Conservation (phyloP, 768 basidiomycete species). For the Pulveroboletus sp. region DNA sequence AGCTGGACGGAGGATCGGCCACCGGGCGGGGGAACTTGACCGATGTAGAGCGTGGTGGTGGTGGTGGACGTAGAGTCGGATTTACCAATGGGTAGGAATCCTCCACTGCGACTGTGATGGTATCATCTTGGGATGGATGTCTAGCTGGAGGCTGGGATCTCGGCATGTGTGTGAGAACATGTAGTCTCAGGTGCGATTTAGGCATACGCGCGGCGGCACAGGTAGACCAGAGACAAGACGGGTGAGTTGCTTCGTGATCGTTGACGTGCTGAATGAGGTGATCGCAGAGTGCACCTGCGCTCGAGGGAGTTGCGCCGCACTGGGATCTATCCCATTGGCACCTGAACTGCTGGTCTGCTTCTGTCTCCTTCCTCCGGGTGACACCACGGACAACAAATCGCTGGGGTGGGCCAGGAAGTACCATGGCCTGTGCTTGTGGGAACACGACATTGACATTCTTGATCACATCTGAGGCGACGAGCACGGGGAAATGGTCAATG, state of each 20-base stretch:
- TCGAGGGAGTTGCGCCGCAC: constrained; percentile 44
- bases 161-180: constrained; percentile 77
- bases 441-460: constrained; percentile 88
- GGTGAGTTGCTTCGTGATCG: constrained; percentile 41
- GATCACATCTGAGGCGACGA: constrained; percentile 91
- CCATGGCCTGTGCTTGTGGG: constrained; percentile 84
- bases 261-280: constrained; percentile 63
- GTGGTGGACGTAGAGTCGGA: constrained; percentile 67
- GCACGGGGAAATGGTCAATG: constrained; percentile 54
- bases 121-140: constrained; percentile 71
- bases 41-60: constrained; percentile 64
- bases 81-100: constrained; percentile 55
- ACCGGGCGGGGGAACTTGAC: constrained; percentile 59
- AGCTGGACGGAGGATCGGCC: constrained; percentile 65
- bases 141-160: constrained; percentile 51
- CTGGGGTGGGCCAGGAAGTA: constrained; percentile 66
- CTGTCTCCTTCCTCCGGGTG: constrained; percentile 58
- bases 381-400: constrained; percentile 90
- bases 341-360: constrained; percentile 60
- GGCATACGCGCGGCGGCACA: constrained; percentile 51
- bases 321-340: constrained; percentile 74
- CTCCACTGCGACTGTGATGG: constrained; percentile 61
- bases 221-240: constrained; percentile 69
- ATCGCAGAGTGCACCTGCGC: constrained; percentile 66
- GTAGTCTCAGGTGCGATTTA: constrained; percentile 55